A percentile compares a stretch with the other conserved stretches of the same genome.
These are phyloP conservation scores for Schoenoplectus tabernaemontani DNA, from an alignment of 202 grass and related monocot species.

Conservation along the genomic window DNA sequence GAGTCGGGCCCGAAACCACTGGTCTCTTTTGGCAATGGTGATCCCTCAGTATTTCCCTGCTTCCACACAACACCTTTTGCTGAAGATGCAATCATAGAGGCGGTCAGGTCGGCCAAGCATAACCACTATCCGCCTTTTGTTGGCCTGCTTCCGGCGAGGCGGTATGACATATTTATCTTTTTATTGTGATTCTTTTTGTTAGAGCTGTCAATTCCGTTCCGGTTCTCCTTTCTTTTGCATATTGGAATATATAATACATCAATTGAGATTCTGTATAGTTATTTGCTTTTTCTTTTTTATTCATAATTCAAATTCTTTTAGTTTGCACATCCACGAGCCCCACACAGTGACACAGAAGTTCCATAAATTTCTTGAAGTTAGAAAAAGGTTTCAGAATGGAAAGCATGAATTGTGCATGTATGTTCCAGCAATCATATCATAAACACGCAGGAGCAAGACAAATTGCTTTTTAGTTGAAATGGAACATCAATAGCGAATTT, in stretches of 20 bases:
- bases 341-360: not conserved
- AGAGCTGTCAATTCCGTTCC: not conserved
- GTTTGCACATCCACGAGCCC: not conserved
- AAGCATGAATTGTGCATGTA: not conserved
- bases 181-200: not conserved
- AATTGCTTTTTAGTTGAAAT: not conserved
- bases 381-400: not conserved
- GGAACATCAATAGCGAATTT: not conserved
- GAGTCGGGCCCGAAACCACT: conserved; percentile 22
- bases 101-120: conserved; percentile 34
- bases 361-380: too few relatives aligned
- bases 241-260: not conserved
- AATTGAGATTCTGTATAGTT: not conserved
- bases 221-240: not conserved
- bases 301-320: not conserved
- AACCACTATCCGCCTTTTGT: conserved; percentile 41
- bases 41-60: conserved; percentile 47
- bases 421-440: not conserved
- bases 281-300: not conserved
- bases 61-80: conserved; percentile 43
- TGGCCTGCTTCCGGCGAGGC: conserved; percentile 31
- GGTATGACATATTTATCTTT: conserved; percentile 25
- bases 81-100: conserved; percentile 51
- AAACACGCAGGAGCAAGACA: not conserved
- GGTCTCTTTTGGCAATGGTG: conserved; percentile 38